Percentiles rank a stretch among this genome's conserved stretches.
These are phyloP conservation scores for Pestalotiopsis sp. DNA, from an alignment of 2,329 filamentous ascomycete genomes.

Conservation along the genomic window DNA sequence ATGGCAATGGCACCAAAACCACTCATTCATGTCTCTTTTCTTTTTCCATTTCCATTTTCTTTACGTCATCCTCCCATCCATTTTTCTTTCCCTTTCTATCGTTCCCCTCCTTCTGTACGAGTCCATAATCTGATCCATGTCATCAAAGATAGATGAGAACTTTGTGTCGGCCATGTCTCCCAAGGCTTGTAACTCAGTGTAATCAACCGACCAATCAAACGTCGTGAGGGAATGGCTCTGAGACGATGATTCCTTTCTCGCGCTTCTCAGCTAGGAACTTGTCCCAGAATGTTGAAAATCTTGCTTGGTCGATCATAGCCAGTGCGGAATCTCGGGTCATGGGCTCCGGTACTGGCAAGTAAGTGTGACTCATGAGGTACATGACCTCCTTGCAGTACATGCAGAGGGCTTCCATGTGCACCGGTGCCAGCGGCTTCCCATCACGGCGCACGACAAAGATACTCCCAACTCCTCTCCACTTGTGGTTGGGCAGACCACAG, in stretches of 20 bases:
- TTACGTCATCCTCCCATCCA: too few relatives aligned
- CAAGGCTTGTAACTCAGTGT: background rate
- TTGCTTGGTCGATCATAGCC: background rate
- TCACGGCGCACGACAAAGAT: constrained; percentile 16
- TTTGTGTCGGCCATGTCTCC: background rate
- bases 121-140: background rate
- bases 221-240: background rate
- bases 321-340: background rate
- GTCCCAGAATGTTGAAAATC: background rate
- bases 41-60: too few relatives aligned
- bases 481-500: constrained; percentile 2
- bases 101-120: background rate
- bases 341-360: background rate
- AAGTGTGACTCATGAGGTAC: background rate
- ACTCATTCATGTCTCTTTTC: too few relatives aligned
- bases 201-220: background rate
- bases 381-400: constrained; percentile 6
- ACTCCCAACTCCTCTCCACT: constrained; percentile 15
- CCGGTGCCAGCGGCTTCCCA: constrained; percentile 14
- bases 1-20: too few relatives aligned
- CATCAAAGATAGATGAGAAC: background rate
- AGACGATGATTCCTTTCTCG: background rate
- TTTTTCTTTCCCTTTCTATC: too few relatives aligned
- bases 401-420: constrained; percentile 14
- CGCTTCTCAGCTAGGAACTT: background rate